phyloP scores from a whole-genome alignment of 2,329 filamentous ascomycete species.

The Myriosclerotinia curreyana region DNA sequence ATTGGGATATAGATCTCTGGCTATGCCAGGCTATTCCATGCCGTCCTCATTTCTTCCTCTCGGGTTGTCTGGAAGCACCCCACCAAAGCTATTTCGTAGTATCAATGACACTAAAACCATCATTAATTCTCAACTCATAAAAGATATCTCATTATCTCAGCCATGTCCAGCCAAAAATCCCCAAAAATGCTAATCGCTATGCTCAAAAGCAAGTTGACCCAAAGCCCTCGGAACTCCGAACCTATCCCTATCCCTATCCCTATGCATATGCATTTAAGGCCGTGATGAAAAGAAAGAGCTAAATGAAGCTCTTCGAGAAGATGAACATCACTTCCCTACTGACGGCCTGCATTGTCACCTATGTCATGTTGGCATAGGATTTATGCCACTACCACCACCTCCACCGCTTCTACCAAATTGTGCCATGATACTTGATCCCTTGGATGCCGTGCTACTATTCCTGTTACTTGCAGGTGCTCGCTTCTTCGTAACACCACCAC shows the following conservation, averaged over 20 bases:
- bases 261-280: slow-evolving; percentile 2
- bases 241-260: slow-evolving; percentile 5
- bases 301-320: neutral
- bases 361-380: slow-evolving; percentile 26
- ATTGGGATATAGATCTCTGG: neutral
- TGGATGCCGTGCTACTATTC: slow-evolving; percentile 19
- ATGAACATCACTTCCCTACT: too few species aligned
- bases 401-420: slow-evolving; percentile 18
- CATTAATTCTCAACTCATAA: neutral
- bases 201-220: slow-evolving; percentile 14
- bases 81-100: neutral
- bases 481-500: slow-evolving; percentile 31
- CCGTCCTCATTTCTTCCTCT: neutral
- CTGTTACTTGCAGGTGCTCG: slow-evolving; percentile 24
- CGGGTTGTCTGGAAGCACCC: neutral
- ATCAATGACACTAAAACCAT: neutral
- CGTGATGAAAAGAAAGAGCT: neutral
- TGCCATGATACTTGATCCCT: slow-evolving; percentile 14
- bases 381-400: slow-evolving; percentile 31
- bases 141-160: neutral
- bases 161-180: neutral
- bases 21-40: neutral
- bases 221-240: slow-evolving; percentile 2
- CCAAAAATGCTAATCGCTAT: neutral
- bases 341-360: too few species aligned